Conservation (phyloP, 2,329 filamentous ascomycete species). For the Chaetothyriales sp. region DNA sequence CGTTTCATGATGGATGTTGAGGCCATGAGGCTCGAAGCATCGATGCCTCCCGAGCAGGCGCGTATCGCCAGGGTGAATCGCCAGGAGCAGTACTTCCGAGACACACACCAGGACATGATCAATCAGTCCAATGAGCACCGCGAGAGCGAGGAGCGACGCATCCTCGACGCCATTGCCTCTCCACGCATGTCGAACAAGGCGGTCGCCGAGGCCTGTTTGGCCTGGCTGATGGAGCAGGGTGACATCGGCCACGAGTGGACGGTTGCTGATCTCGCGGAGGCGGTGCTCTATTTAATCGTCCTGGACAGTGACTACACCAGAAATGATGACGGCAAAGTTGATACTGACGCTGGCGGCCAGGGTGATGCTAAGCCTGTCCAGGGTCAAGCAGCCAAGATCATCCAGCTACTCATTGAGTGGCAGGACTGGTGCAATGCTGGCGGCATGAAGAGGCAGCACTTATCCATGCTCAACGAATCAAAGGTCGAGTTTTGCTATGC, state of each 20-base stretch:
- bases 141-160: slow-evolving; percentile 16
- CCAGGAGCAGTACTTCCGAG: slow-evolving; percentile 9
- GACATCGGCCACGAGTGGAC: slow-evolving; percentile 17
- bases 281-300: slow-evolving; percentile 19
- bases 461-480: slow-evolving; percentile 14
- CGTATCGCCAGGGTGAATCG: slow-evolving; percentile 13
- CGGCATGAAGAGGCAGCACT: slow-evolving; percentile 19
- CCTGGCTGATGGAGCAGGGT: slow-evolving; percentile 16
- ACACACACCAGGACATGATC: slow-evolving; percentile 13
- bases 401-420: slow-evolving; percentile 19
- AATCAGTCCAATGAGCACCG: slow-evolving; percentile 4
- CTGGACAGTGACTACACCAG: slow-evolving; percentile 11
- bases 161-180: slow-evolving; percentile 18
- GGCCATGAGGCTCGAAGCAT: slow-evolving; percentile 13
- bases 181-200: slow-evolving; percentile 16
- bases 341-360: neutral
- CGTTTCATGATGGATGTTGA: slow-evolving; percentile 12
- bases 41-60: slow-evolving; percentile 19
- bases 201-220: slow-evolving; percentile 17
- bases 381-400: slow-evolving; percentile 12
- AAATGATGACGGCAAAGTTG: neutral
- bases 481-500: slow-evolving; percentile 19
- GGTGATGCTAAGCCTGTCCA: neutral
- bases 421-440: slow-evolving; percentile 16
- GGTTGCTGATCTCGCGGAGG: slow-evolving; percentile 14